phyloP scores from a whole-genome alignment of 257 asterid genomes.

The Solanum clarkiae region DNA sequence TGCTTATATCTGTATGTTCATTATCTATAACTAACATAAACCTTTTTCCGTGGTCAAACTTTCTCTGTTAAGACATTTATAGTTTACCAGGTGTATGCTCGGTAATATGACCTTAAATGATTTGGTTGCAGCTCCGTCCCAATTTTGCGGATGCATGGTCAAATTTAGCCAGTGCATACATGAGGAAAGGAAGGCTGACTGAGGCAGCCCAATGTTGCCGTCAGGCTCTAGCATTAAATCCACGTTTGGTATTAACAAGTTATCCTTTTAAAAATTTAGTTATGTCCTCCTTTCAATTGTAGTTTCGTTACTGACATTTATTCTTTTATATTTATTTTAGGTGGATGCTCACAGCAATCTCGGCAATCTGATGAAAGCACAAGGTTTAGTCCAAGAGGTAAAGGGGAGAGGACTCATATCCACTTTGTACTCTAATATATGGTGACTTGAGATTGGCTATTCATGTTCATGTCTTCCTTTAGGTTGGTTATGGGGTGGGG shows the following conservation, averaged over 20 bases:
- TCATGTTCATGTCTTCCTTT: neutral
- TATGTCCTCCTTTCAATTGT: neutral
- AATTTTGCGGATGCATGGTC: conserved; percentile 99
- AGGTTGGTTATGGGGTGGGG: neutral
- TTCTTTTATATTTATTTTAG: conserved; percentile 29
- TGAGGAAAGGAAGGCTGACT: conserved; percentile 81
- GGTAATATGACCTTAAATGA: neutral
- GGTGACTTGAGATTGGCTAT: neutral
- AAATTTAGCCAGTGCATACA: conserved; percentile 94
- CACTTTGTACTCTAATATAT: neutral
- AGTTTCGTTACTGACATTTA: neutral
- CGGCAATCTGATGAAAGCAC: conserved; percentile 98
- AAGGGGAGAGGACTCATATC: neutral
- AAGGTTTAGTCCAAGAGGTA: conserved; percentile 92
- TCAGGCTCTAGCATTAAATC: conserved; percentile 92
- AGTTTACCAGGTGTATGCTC: neutral
- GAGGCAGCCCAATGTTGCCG: conserved; percentile 99
- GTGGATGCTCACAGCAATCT: conserved; percentile 99
- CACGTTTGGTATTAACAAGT: conserved; percentile 48
- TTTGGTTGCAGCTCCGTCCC: conserved; percentile 84
- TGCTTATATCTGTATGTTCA: neutral
- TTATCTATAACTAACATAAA: neutral
- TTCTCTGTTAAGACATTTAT: neutral
- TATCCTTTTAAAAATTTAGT: neutral
- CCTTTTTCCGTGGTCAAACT: neutral